Percentiles rank a stretch among this genome's conserved stretches.
Evolutionary conservation across 2,329 filamentous ascomycete genomes (phyloP).

Genomic region (Leptosphaerulina australis): DNA sequence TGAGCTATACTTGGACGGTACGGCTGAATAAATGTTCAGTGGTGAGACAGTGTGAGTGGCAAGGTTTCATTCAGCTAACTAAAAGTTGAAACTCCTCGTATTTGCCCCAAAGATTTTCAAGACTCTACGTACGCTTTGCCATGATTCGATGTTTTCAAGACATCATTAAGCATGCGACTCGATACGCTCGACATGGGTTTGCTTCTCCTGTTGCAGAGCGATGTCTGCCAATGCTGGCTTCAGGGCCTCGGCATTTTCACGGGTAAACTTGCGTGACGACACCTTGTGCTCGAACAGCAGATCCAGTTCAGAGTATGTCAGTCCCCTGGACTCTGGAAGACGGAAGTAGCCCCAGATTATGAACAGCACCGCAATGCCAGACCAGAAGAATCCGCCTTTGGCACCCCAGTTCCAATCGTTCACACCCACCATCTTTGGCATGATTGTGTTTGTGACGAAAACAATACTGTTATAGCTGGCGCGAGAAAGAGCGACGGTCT

Average conservation of each 20-base stretch:
- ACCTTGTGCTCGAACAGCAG: slow-evolving; percentile 32
- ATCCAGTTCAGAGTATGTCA: slow-evolving; percentile 33
- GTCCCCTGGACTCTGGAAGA: slow-evolving; percentile 30
- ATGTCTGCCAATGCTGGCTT: slow-evolving; percentile 27
- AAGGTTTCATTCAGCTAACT: slow-evolving; percentile 3
- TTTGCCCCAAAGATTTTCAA: background rate
- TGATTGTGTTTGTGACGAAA: slow-evolving; percentile 31
- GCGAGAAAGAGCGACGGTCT: slow-evolving; percentile 83
- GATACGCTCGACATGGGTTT: slow-evolving; percentile 23
- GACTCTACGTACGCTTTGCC: background rate
- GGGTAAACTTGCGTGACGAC: slow-evolving; percentile 32
- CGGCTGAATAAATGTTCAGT: slow-evolving; percentile 2
- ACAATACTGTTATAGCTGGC: slow-evolving; percentile 33
- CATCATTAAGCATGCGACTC: slow-evolving; percentile 21
- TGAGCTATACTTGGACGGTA: slow-evolving; percentile 3
- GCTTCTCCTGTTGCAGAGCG: slow-evolving; percentile 27
- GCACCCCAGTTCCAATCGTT: slow-evolving; percentile 36
- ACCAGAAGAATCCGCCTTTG: slow-evolving; percentile 35
- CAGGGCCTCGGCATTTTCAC: slow-evolving; percentile 25
- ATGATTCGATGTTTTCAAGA: background rate
- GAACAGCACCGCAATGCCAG: slow-evolving; percentile 26
- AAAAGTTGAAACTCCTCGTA: slow-evolving; percentile 4
- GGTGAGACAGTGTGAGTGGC: background rate
- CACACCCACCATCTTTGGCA: slow-evolving; percentile 34
- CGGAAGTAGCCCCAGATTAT: slow-evolving; percentile 33